Base-by-base conservation (phyloP, 2,329 filamentous ascomycete species). In the Trichoderma sp. region DNA sequence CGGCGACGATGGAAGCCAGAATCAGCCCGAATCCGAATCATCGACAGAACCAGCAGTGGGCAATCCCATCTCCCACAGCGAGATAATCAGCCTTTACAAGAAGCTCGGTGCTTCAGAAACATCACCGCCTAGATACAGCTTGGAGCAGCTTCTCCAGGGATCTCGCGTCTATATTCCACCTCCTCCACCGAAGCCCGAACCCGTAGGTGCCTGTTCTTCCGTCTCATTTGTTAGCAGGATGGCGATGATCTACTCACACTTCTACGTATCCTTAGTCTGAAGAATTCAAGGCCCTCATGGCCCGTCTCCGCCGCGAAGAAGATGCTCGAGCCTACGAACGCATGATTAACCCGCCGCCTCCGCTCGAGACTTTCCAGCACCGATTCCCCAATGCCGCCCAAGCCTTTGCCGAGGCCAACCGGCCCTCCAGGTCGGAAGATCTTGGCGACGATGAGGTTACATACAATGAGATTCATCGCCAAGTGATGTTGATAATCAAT, bases 221-320 rank as follows among this genome's bases (percentile, higher is more conserved):
- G 9, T 5, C 6, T n/a, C 23, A 30, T 67, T 39, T 6, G 12
- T 11, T 23, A 3, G n/a, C 12, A 43, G 15, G 9, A 57, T 6
- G 61, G 6, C 39, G 13, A 12, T 53, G 17, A 34, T 15, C 73
- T 78, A 47, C 78, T 34, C 6, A 34, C 36, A 23, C 9, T 7
- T 28, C 7, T 30, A 32, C 23, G 26, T 11, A 62, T 36, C 26
- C 9, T 12, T 32, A 97, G 90, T 92, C 91, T 1, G 84, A 90
- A 8, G 92, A 97, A 82, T 98, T 95, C 83, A 93, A 93, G 80
- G 92, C 91, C 7, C 85, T 97, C 1, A 98, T 98, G 94, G 90
- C 90, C 28, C 90, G 91, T 17, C 89, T 99, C 23, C 93, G 94
- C 74, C 89, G 88, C 73, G 91, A 96, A 77, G 92, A 95, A 82